These are phyloP conservation scores for Colletotrichum euphorbiae DNA, from an alignment of 2,329 filamentous ascomycete genomes.

Conservation along the genomic window DNA sequence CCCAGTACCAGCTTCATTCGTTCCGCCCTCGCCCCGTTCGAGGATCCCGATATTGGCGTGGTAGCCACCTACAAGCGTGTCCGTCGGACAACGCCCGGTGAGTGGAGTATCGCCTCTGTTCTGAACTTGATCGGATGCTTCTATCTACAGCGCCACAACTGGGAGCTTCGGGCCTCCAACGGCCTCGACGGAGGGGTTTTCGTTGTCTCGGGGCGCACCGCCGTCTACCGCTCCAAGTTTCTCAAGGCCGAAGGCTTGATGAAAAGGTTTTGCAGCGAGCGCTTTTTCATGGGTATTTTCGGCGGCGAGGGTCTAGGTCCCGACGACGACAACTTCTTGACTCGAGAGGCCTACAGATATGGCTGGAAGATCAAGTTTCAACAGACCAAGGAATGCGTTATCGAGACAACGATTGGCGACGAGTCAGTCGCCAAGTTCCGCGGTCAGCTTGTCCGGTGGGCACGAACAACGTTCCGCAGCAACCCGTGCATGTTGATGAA, in stretches of 20 bases:
- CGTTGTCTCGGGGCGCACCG: conserved; percentile 68
- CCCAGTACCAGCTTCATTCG: conserved; percentile 53
- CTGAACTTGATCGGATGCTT: conserved; percentile 68
- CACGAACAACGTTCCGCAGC: conserved; percentile 67
- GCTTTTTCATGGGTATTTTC: conserved; percentile 58
- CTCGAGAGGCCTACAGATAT: conserved; percentile 61
- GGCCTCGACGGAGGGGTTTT: conserved; percentile 69
- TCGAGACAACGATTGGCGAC: conserved; percentile 65
- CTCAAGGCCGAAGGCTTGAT: conserved; percentile 58
- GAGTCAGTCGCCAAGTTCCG: conserved; percentile 58
- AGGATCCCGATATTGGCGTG: conserved; percentile 60
- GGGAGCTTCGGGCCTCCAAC: conserved; percentile 67
- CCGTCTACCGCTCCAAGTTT: conserved; percentile 62
- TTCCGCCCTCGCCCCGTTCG: conserved; percentile 56
- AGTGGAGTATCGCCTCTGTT: conserved; percentile 48
- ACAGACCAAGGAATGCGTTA: conserved; percentile 56
- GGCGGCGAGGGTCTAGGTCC: conserved; percentile 58
- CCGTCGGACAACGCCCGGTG: conserved; percentile 49
- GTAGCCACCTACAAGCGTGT: conserved; percentile 69
- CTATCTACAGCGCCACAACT: conserved; percentile 73
- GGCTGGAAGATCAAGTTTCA: conserved; percentile 68
- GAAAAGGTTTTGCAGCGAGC: conserved; percentile 59
- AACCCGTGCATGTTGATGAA: conserved; percentile 61
- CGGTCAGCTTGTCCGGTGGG: conserved; percentile 67
- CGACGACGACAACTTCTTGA: conserved; percentile 73